A percentile compares a stretch with the other conserved stretches of the same genome.
Evolutionary conservation across 73 alveolate species (phyloP).

Genomic region (Durusdinium trenchii): DNA sequence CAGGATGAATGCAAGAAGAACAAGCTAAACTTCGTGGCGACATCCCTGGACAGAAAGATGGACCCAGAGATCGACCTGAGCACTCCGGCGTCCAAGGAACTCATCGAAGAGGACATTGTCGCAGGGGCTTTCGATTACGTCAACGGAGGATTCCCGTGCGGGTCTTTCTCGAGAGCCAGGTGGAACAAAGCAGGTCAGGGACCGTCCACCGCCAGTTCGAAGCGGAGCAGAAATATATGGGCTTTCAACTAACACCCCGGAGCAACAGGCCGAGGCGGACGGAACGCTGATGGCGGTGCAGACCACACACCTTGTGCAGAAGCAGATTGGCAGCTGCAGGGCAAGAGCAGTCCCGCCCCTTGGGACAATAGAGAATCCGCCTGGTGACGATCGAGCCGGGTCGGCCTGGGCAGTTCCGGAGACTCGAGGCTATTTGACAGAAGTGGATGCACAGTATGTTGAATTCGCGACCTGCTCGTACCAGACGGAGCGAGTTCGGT

Average conservation of each 20-base stretch:
- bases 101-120: neutral
- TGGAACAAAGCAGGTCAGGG: neutral
- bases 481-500: neutral
- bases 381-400: neutral
- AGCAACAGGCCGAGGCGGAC: slow-evolving; percentile 11
- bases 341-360: neutral
- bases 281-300: slow-evolving; percentile 47
- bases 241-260: neutral
- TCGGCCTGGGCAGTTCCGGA: slow-evolving; percentile 26
- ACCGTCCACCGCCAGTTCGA: neutral
- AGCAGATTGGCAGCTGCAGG: neutral
- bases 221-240: neutral
- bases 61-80: neutral
- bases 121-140: neutral
- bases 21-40: neutral
- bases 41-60: neutral
- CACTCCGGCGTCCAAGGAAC: too few relatives aligned
- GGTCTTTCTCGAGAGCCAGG: neutral
- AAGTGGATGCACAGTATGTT: neutral
- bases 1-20: neutral
- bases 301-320: neutral
- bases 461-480: slow-evolving; percentile 43
- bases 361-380: slow-evolving; percentile 41
- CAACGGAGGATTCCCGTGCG: slow-evolving; percentile 43
- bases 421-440: neutral